Percentiles rank a stretch among this genome's conserved stretches.
Conservation (phyloP, 441 rosid genomes). For the Pelargonium myrrhifolium region DNA sequence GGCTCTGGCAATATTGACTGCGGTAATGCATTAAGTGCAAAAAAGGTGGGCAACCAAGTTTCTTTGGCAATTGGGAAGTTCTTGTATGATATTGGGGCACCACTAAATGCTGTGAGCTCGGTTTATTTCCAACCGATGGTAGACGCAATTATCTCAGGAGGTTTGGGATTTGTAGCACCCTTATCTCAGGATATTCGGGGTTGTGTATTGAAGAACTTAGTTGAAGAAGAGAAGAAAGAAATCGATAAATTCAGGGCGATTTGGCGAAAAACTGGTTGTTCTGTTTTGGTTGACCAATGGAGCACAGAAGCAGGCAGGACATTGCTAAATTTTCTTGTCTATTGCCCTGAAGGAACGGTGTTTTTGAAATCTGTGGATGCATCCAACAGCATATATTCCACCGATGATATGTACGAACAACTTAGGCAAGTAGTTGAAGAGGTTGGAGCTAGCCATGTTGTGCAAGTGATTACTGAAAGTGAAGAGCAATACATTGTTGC, state of each 20-base stretch:
- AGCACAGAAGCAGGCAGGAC: constrained; percentile 39
- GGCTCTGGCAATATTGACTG: constrained; percentile 12
- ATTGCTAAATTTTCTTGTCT: constrained; percentile 51
- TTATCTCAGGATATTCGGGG: constrained; percentile 59
- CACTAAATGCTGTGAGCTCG: constrained; percentile 56
- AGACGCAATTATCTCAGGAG: constrained; percentile 54
- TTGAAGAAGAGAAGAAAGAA: constrained; percentile 64
- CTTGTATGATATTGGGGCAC: constrained; percentile 73
- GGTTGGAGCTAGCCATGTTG: constrained; percentile 56
- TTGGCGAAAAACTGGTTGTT: constrained; percentile 75
- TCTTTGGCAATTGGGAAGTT: constrained; percentile 59
- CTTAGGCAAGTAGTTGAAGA: constrained; percentile 71
- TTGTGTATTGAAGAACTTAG: constrained; percentile 57
- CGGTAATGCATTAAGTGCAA: constrained; percentile 20
- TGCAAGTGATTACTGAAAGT: constrained; percentile 72
- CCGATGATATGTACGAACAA: constrained; percentile 45
- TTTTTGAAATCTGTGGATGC: constrained; percentile 71
- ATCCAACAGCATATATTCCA: constrained; percentile 37
- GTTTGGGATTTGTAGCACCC: constrained; percentile 38
- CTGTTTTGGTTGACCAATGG: constrained; percentile 67
- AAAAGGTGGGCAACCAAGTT: constrained; percentile 28
- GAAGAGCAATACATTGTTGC: constrained; percentile 46
- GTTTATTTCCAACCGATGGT: constrained; percentile 59
- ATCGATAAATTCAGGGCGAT: constrained; percentile 29
- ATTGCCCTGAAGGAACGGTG: constrained; percentile 60